Base-by-base conservation (phyloP, 2,329 filamentous ascomycete species). In the Amauroascus verrucosus region DNA sequence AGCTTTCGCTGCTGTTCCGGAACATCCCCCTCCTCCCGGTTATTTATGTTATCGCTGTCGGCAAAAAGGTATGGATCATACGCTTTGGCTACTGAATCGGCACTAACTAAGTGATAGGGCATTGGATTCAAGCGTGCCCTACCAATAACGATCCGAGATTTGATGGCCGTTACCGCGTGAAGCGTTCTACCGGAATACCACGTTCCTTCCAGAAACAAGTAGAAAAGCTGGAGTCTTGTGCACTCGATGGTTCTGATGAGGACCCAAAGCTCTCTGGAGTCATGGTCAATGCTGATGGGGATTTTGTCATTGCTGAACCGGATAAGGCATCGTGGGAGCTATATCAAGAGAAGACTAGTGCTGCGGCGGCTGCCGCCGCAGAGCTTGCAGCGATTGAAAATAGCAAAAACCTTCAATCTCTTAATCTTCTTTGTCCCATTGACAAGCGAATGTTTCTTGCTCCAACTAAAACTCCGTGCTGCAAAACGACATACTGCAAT, bases 371-470 rank as follows among this genome's bases (percentile, higher is more conserved):
- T 26, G 87, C 88, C 30, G 85, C 87, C 38, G 84, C 88, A 53
- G 83, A 89, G 69, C 88, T 91, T 68, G 84, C 82, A 56, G 82
- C 83, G 51, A 81, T 82, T 59, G 80, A 84, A 62, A 87, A 83
- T 65, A 86, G 87, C 74, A 90, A 93, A 75, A 88, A 91, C 68
- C 75, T 95, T 63, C 85, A 88, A 72, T 86, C 93, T 70, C 84
- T 81, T 64, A 91, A 91, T 61, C 77, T 98, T 67, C 85, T 93
- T 72, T 98, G 93, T 77, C 80, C 89, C 60, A 86, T 97, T 78
- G 93, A 97, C 82, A 94, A 94, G 75, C 90, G 88, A 72, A 85
- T 95, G 80, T 96, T 97, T 75, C 84, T 94, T 83, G 88, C 96
- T 71, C 91, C 93, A 80, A 93, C 94, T 79, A 95, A 95, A 81